Percentiles rank a stretch among this genome's conserved stretches.
Evolutionary conservation across 768 basidiomycete genomes (phyloP).

Genomic region (Trametes cingulata): DNA sequence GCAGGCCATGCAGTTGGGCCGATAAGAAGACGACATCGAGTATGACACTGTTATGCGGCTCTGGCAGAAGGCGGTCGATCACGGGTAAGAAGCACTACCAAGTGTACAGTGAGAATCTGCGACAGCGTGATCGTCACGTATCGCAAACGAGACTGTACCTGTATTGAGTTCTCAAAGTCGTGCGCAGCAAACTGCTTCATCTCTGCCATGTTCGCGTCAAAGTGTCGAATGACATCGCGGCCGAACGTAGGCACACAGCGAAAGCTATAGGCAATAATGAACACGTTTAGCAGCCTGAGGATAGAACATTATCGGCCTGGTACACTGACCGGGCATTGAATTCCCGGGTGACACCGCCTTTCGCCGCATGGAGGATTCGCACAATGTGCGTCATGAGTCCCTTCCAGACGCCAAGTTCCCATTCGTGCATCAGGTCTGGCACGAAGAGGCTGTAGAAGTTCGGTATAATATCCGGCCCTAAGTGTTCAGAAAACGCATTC

Average conservation of each 20-base stretch:
- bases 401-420: conserved; percentile 37
- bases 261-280: conserved; percentile 15
- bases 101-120: neutral
- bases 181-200: conserved; percentile 22
- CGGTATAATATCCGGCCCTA: conserved; percentile 13
- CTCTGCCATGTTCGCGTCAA: conserved; percentile 23
- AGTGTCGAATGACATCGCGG: conserved; percentile 24
- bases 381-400: conserved; percentile 31
- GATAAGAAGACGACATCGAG: conserved; percentile 26
- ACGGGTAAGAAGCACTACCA: conserved; percentile 37
- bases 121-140: neutral
- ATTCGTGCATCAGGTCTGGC: conserved; percentile 35
- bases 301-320: neutral
- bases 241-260: conserved; percentile 30
- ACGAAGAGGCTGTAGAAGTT: conserved; percentile 29
- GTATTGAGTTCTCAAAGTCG: conserved; percentile 2
- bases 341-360: neutral
- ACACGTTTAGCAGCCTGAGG: neutral
- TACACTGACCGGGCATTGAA: conserved; percentile 21
- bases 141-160: conserved; percentile 13
- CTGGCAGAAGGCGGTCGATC: conserved; percentile 35
- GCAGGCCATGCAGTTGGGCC: conserved; percentile 37
- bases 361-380: conserved; percentile 22
- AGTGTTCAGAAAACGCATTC: conserved; percentile 33
- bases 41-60: conserved; percentile 27